A percentile compares a stretch with the other conserved stretches of the same genome.
These are phyloP conservation scores for Pulveroboletus sp. DNA, from an alignment of 768 basidiomycete genomes.

Conservation along the genomic window DNA sequence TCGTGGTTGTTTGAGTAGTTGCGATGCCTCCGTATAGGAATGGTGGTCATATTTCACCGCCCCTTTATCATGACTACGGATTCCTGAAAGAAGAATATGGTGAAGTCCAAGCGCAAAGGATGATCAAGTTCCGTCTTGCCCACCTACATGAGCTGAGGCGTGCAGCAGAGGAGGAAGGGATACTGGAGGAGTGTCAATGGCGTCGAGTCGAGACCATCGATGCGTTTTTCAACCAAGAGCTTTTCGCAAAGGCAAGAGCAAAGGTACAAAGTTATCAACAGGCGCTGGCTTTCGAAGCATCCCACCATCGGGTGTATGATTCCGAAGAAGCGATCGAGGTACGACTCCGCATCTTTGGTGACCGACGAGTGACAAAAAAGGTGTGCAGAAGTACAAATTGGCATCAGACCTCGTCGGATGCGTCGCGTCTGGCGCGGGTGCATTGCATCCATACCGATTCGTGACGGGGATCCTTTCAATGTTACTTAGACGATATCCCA, in stretches of 20 bases:
- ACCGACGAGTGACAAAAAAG: background rate
- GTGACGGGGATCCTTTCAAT: constrained; percentile 59
- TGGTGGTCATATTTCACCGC: constrained; percentile 64
- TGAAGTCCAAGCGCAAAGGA: constrained; percentile 41
- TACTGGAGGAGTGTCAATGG: constrained; percentile 52
- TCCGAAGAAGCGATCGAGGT: constrained; percentile 34
- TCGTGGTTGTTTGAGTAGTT: too few relatives aligned
- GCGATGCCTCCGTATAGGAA: constrained; percentile 57
- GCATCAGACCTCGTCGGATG: constrained; percentile 44
- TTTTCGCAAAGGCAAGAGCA: constrained; percentile 41
- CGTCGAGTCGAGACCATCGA: constrained; percentile 57
- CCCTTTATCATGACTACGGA: constrained; percentile 56
- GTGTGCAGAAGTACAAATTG: constrained; percentile 44
- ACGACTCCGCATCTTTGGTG: background rate
- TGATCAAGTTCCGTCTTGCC: constrained; percentile 58
- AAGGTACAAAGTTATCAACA: constrained; percentile 42
- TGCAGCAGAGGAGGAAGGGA: constrained; percentile 50
- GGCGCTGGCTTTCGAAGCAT: constrained; percentile 50
- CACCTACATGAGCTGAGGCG: constrained; percentile 49
- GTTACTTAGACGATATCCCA: constrained; percentile 43
- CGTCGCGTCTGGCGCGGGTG: constrained; percentile 52
- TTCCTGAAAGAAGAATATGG: constrained; percentile 47
- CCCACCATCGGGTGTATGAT: constrained; percentile 29
- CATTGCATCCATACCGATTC: constrained; percentile 66
- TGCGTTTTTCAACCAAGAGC: constrained; percentile 42